Evolutionary conservation across 2,329 filamentous ascomycete species (phyloP).

Genomic region (Aspergillus thermomutatus): DNA sequence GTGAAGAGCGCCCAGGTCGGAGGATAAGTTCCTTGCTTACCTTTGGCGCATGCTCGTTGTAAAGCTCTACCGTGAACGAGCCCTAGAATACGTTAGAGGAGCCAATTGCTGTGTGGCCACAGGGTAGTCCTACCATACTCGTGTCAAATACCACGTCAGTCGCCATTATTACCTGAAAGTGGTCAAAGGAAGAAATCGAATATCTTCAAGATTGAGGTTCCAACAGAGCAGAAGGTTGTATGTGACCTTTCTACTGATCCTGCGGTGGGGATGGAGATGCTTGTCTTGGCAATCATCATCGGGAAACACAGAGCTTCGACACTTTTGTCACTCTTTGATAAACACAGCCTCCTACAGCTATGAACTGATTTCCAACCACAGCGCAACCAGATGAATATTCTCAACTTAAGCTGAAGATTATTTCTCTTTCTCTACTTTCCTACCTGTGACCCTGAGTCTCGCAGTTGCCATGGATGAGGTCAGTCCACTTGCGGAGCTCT

Average conservation of each 20-base stretch:
- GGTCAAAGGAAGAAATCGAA: neutral
- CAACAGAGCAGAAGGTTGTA: neutral
- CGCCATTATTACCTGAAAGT: slow-evolving; percentile 53
- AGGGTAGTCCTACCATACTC: slow-evolving; percentile 63
- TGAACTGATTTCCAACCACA: slow-evolving; percentile 6
- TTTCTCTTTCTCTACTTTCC: neutral
- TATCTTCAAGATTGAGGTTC: neutral
- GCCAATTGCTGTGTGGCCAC: neutral
- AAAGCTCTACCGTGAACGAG: slow-evolving; percentile 81
- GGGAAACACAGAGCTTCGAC: slow-evolving; percentile 1
- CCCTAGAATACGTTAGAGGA: slow-evolving; percentile 55
- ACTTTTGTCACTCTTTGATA: neutral
- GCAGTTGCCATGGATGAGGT: slow-evolving; percentile 29
- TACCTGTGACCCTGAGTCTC: neutral
- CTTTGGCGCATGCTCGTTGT: slow-evolving; percentile 79
- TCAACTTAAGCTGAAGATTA: neutral
- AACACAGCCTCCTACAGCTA: neutral
- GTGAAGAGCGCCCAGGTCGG: neutral
- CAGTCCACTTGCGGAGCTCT: slow-evolving; percentile 36
- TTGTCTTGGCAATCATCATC: slow-evolving; percentile 22
- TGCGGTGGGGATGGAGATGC: slow-evolving; percentile 11
- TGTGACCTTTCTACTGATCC: slow-evolving; percentile 7
- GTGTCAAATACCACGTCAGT: slow-evolving; percentile 80
- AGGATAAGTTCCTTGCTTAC: slow-evolving; percentile 26
- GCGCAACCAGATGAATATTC: neutral